Evolutionary conservation across 345 rosid genomes (phyloP), one percentile per base, ranked within the genome.

Genomic region (Populus euphratica): DNA sequence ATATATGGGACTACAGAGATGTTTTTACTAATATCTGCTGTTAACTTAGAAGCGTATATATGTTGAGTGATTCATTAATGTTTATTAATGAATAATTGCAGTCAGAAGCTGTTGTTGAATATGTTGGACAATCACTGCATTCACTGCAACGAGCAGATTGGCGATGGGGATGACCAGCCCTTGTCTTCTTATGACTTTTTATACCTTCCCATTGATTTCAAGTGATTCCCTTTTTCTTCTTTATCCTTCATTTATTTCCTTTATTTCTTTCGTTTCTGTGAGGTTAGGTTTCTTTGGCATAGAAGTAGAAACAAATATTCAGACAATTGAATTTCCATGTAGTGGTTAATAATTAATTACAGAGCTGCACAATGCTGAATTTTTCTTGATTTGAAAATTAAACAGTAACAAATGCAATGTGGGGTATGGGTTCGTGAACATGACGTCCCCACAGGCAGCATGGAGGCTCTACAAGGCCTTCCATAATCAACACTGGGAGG

Each of bases 361-460:
- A 41, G 44, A 9, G 44, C 13, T 41, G 13, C 12, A 41, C 66
- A 17, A 12, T 23, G 47, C 17, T 43, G 54, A 29, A 8, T 14
- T 5, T 47, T 47, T 20, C 3, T 10, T 1, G 17, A 3, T 68
- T 73, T 18, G 33, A 33, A 70, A 38, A 5, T 23, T 25, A 50
- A 84, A 78, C 85, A 94, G 99, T 82, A 92, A 90, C 89, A 90
- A 92, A 70, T 91, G 99, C 85, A 96, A 92, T 79, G 91, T 96
- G 80, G 99, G 99, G 73, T 96, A 96, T 84, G 99, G 97, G 76
- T 96, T 96, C 79, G 99, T 92, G 85, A 96, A 96, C 88, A 92
- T 96, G 97, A 96, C 99, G 5, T 86, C 95, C 3, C 91, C 97
- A 8, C 84, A 82, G 81, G 99, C 94, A 6, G 87, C 97, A 41